phyloP scores from a whole-genome alignment of 257 asterid genomes.

The Marsdenia floribunda region DNA sequence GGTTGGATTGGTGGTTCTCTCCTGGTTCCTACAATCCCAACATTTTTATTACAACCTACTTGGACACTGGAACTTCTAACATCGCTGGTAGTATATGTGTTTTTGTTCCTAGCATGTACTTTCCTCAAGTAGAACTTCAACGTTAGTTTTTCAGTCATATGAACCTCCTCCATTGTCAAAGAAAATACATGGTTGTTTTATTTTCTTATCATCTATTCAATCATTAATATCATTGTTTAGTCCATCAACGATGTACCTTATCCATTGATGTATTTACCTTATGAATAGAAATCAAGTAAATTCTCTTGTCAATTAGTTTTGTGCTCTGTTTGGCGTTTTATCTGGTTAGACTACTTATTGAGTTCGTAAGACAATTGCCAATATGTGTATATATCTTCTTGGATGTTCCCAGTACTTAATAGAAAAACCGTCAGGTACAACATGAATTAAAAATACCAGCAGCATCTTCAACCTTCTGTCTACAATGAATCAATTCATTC shows the following conservation, averaged over 20 bases:
- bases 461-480: background rate
- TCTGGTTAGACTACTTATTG: background rate
- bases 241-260: background rate
- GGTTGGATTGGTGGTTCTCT: constrained; percentile 88
- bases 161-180: background rate
- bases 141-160: background rate
- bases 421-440: background rate
- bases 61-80: constrained; percentile 92
- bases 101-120: constrained; percentile 76
- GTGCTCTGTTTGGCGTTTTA: background rate
- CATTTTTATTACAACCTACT: constrained; percentile 70
- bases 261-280: background rate
- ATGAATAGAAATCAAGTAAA: background rate
- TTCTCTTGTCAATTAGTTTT: background rate
- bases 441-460: background rate
- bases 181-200: background rate
- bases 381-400: no score
- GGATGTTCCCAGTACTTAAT: no score
- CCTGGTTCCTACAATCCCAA: constrained; percentile 61
- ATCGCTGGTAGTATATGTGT: constrained; percentile 67
- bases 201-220: background rate
- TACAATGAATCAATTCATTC: background rate
- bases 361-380: no score
- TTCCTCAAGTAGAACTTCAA: constrained; percentile 59
- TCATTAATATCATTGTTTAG: background rate